Base-by-base conservation (phyloP, 345 rosid genomes). In the Sisymbrium altissimum region DNA sequence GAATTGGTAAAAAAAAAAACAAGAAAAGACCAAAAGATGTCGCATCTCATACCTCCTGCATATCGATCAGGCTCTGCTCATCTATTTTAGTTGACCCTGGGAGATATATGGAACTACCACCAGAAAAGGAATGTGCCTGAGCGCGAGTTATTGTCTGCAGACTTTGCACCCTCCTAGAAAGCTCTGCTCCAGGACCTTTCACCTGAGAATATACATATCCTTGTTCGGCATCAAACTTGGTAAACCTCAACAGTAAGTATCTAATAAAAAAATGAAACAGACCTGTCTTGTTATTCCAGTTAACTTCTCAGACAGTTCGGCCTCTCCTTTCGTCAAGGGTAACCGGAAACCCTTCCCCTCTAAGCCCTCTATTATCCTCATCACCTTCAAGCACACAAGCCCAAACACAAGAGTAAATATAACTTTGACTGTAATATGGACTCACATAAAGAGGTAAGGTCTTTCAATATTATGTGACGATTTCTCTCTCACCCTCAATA, bases 101-200 rank as follows among this genome's bases (percentile, higher is more conserved):
- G 63, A 92, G 91, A 80, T 84, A 85, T 70, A 87, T 39, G 72
- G 94, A 84, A 64, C 86, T 84, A 69, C 88, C 91, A 38, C 80
- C 75, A 70, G 88, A 83, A 6, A 86, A 59, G 7, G 81, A 80
- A 83, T 85, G 85, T 41, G 83, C 93, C 86, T 92, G 99, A 67
- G 87, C 84, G 45, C 94, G 92, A 52, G 91, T 85, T 35, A 87
- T 60, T 0, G 84, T 79, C 11, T 90, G 94, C 64, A 95, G 80
- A 81, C 80, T 90, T 72, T 95, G 97, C 45, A 95, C 97, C 83
- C 97, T 88, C 85, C 96, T 84, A 3, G 96, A 89, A 68, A 92
- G 96, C 81, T 96, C 97, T 54, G 97, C 96, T 75, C 98, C 97
- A 35, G 97, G 84, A 77, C 99, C 98, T 88, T 87, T 95, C 71